These are phyloP conservation scores for Psidium guajava DNA, from an alignment of 345 rosid species.

Conservation along the genomic window DNA sequence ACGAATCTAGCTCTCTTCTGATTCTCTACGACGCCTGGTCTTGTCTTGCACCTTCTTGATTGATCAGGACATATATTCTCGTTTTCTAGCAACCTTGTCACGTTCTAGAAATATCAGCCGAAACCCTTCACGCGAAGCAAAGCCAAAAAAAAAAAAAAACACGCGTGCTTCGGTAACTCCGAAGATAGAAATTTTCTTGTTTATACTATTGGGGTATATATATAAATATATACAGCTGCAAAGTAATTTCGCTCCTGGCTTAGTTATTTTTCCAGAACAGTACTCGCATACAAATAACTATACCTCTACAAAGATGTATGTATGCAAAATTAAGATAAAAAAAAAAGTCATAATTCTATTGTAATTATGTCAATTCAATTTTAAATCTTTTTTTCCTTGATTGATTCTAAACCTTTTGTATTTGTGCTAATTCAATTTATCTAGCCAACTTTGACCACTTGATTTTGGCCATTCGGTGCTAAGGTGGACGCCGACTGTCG, in stretches of 20 bases:
- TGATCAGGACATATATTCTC: not conserved
- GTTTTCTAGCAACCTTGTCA: not conserved
- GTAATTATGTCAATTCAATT: too few relatives aligned
- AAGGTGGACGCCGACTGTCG: too few relatives aligned
- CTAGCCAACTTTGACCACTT: too few relatives aligned
- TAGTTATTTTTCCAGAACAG: not conserved
- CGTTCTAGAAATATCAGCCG: not conserved
- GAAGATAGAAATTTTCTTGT: too few relatives aligned
- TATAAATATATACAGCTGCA: not conserved
- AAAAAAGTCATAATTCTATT: too few relatives aligned
- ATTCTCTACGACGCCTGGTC: not conserved
- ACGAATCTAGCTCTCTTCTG: not conserved
- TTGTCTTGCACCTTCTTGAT: not conserved
- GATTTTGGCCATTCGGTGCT: too few relatives aligned
- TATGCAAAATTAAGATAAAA: too few relatives aligned
- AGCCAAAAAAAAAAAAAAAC: too few relatives aligned
- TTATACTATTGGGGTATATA: not conserved
- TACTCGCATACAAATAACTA: rapidly evolving
- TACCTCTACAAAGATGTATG: not conserved
- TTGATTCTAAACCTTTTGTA: too few relatives aligned
- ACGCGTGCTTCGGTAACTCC: too few relatives aligned
- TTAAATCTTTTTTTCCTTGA: too few relatives aligned
- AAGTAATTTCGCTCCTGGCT: not conserved
- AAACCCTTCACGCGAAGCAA: not conserved
- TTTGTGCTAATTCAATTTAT: too few relatives aligned